These are phyloP conservation scores for Cinnamomum chago DNA, from an alignment of 164 flowering plant species.

Conservation along the genomic window DNA sequence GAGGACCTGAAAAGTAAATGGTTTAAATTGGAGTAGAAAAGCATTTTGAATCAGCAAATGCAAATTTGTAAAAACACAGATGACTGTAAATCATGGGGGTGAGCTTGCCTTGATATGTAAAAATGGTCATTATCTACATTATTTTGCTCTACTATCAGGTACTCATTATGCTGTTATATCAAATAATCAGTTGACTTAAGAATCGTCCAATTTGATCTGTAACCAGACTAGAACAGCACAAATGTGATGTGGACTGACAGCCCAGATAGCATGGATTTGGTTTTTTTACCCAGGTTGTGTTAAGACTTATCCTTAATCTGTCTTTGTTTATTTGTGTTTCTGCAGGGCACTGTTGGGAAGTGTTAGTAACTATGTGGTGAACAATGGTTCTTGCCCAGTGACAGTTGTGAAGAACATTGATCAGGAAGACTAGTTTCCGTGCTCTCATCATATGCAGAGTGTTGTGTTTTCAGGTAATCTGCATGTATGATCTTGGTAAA, in stretches of 20 bases:
- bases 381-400: slow-evolving; percentile 73
- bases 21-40: not conserved
- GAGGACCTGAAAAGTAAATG: not conserved
- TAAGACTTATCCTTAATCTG: not conserved
- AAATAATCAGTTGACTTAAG: not conserved
- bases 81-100: not conserved
- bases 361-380: slow-evolving; percentile 87
- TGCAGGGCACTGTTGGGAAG: slow-evolving; percentile 88
- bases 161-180: not conserved
- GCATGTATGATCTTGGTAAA: not conserved
- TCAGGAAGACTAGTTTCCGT: slow-evolving; percentile 3
- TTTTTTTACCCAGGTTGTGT: not conserved
- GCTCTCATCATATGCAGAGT: not conserved
- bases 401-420: slow-evolving; percentile 71
- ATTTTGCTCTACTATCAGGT: not conserved
- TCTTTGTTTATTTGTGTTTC: not conserved
- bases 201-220: not conserved
- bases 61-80: no score
- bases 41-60: not conserved
- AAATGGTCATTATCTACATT: not conserved
- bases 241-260: not conserved
- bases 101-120: not conserved
- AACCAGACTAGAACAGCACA: not conserved
- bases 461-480: not conserved
- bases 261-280: not conserved